Conservation (phyloP, 2,329 filamentous ascomycete species). For the Lachnellula occidentalis region DNA sequence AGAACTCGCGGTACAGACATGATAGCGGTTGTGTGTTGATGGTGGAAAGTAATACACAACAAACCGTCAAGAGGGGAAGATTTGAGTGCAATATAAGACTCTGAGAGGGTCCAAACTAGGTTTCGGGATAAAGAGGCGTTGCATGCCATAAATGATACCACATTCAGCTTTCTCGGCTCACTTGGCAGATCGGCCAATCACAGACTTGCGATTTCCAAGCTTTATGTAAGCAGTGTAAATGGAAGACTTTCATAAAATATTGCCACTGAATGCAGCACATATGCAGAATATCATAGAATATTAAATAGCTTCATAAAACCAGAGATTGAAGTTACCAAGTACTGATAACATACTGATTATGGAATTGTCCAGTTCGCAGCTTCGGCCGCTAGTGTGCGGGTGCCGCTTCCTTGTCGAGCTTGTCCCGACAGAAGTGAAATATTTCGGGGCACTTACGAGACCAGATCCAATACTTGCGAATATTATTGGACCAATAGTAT, state of each 20-base stretch:
- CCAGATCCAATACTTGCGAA: not conserved
- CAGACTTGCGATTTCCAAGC: slow-evolving; percentile 1
- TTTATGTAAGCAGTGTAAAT: not conserved
- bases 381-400: not conserved
- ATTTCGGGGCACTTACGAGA: not conserved
- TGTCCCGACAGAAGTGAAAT: not conserved
- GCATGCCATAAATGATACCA: not conserved
- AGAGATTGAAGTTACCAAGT: not conserved
- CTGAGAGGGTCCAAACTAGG: not conserved
- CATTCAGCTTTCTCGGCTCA: slow-evolving; percentile 2
- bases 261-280: not conserved
- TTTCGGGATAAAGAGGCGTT: not conserved
- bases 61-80: not conserved
- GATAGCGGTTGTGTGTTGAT: not conserved
- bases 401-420: not conserved
- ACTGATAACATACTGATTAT: not conserved
- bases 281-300: not conserved
- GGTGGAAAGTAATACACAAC: not conserved
- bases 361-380: not conserved
- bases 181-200: slow-evolving; percentile 4
- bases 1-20: slow-evolving; percentile 29
- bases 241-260: not conserved
- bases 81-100: slow-evolving; percentile 1
- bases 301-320: not conserved
- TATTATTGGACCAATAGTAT: too few relatives aligned